Conservation (phyloP, 164 flowering plant genomes). For the Paratinospora sagittata region DNA sequence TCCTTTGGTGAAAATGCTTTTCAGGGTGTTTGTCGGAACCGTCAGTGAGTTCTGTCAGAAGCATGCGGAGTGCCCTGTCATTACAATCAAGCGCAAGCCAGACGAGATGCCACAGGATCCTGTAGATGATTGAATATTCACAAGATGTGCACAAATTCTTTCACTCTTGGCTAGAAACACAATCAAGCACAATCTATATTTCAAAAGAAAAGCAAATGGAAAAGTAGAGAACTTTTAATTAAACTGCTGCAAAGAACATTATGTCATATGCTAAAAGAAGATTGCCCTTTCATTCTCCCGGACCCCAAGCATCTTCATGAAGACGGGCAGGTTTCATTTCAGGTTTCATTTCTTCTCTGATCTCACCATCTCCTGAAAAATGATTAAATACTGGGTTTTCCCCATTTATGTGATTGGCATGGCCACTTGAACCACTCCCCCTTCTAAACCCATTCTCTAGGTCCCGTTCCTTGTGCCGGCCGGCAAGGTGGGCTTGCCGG, state of each 20-base stretch:
- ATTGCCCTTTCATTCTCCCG: background rate
- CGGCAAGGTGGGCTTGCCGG: constrained; percentile 4
- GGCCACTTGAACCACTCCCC: constrained; percentile 15
- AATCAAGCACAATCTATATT: constrained; percentile 7
- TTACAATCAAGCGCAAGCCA: constrained; percentile 69
- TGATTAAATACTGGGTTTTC: constrained; percentile 6
- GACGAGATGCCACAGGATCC: constrained; percentile 83
- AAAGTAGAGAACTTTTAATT: constrained; percentile 1
- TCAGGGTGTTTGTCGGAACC: constrained; percentile 95
- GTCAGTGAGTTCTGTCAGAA: constrained; percentile 93
- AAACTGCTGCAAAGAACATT: background rate
- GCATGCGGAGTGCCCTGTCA: constrained; percentile 93
- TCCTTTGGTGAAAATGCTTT: constrained; percentile 9
- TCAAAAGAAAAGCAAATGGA: background rate
- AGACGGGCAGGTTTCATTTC: constrained; percentile 3
- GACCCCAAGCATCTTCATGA: constrained; percentile 15
- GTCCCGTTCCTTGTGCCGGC: constrained; percentile 21
- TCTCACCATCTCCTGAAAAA: constrained; percentile 7
- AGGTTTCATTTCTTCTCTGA: constrained; percentile 13
- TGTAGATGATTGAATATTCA: constrained; percentile 60
- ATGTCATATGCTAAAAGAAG: too few relatives aligned
- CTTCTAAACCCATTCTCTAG: constrained; percentile 33
- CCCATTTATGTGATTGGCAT: constrained; percentile 12
- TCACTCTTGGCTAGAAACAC: constrained; percentile 1
- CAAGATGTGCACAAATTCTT: background rate